Evolutionary conservation across 1,284 basidiomycete genomes (phyloP).

Genomic region (Ustilago xerochloae): DNA sequence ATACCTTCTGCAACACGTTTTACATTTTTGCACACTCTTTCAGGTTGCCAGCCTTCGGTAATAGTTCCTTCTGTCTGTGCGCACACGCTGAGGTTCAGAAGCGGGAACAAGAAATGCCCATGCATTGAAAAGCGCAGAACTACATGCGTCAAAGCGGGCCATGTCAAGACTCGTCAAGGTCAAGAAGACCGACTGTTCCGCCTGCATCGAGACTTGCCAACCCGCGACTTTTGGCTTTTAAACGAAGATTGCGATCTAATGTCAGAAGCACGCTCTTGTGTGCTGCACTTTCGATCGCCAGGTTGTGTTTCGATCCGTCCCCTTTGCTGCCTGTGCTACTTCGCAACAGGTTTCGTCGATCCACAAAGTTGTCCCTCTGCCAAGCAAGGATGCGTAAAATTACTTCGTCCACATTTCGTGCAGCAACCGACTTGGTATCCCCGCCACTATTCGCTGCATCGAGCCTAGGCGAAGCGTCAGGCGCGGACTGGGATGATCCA

Average conservation of each 20-base stretch:
- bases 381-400: slow-evolving; percentile 90
- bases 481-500: not conserved
- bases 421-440: slow-evolving; percentile 69
- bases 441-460: slow-evolving; percentile 2
- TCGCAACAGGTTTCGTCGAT: slow-evolving; percentile 76
- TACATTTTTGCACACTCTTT: not conserved
- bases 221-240: slow-evolving; percentile 75
- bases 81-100: not conserved
- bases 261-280: slow-evolving; percentile 88
- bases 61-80: too few species aligned
- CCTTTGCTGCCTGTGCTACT: slow-evolving; percentile 40
- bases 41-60: too few species aligned
- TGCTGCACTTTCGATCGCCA: too few species aligned
- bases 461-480: slow-evolving; percentile 10
- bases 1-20: slow-evolving; percentile 7
- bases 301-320: not conserved
- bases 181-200: slow-evolving; percentile 19
- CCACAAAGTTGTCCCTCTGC: slow-evolving; percentile 91
- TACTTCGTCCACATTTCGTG: slow-evolving; percentile 90
- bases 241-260: slow-evolving; percentile 81
- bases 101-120: not conserved
- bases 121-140: not conserved
- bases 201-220: slow-evolving; percentile 77
- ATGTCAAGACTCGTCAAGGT: slow-evolving; percentile 5
- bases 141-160: too few species aligned